Base-by-base conservation (phyloP, 2,329 filamentous ascomycete species). In the Phialophora verrucosa region DNA sequence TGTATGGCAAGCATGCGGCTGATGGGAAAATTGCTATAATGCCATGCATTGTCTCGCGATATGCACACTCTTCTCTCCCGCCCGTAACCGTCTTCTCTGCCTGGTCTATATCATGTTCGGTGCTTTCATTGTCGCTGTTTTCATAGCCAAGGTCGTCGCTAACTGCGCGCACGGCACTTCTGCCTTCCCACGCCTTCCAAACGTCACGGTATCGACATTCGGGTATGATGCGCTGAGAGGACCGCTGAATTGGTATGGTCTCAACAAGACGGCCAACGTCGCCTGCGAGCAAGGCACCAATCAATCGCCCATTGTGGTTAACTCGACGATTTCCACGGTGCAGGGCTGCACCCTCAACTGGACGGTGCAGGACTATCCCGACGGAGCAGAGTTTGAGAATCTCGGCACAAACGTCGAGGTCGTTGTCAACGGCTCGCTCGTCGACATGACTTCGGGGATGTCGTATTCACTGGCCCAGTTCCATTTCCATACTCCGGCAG, bases 141-240 rank as follows among this genome's bases (percentile, higher is more conserved):
- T 51, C 49, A 29, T 17, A 51, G 25, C 4, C 49, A 51, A 17
- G 23, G 53, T 35, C 12, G 17, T 25, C 12, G 53, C 53, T 14
- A 55, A 55, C 29, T 55, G 53, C 53, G 53, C 53, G 29, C 27
- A 55, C 53, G 53, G 53, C 25, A 55, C 53, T 5, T 55, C 53
- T 1, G 27, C n/a, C 1, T 55, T 35, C 14, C 53, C 53, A 29
- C 53, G 53, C 53, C 53, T 55, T 17, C 29, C 29, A 25, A 55
- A 55, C 53, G 27, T 55, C 53, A 55, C 25, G 14, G 53, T 55
- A 4, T 55, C 53, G 27, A 35, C 53, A 12, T 55, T 55, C 53
- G 29, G 53, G n/a, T 55, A 55, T 10, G 53, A 55, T 55, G 53
- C 14, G 12, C 53, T 55, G 14, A 35, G n/a, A 14, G 53, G 53